Evolutionary conservation across 352 stramenopile species (phyloP), one percentile per base, ranked within the genome.

Genomic region (Globisporangium carolinianum): DNA sequence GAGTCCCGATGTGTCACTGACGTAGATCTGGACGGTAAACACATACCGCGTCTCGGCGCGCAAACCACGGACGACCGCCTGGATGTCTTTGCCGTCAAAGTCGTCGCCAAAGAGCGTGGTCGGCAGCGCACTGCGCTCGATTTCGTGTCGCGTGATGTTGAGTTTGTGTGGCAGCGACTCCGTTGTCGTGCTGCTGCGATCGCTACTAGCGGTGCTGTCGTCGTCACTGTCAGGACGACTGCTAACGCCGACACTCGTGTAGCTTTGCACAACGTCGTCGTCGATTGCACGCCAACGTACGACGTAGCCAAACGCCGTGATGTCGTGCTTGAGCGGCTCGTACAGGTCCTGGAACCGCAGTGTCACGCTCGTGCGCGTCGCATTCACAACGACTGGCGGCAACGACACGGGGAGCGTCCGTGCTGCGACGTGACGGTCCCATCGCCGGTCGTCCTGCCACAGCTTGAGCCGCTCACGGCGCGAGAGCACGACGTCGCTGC

Each of bases 281-380:
- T 65, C 53, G 3, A 87, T 73, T 2, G 51, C 55, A 9, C 14
- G 53, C 79, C 79, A 91, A 36, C 63, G 70, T 14, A 91, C 58
- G 58, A 89, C 67, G 57, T 94, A 94, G 5, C 83, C 81, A 51
- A 75, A 88, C 15, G 53, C 60, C 4, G 77, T 87, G 42, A 88
- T 83, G 60, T 87, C 80, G 49, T 86, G 62, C 48, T 81, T 82
- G 0, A 68, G 72, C 0, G 70, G 66, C 14, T 88, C 70, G 61
- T 87, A 85, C 37, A 91, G 62, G 52, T 94, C 83, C 57, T 94
- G 83, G 76, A 81, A 94, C 11, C 72, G 73, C 42, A 91, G 54
- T 12, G 68, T 84, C 4, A 72, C 74, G 0, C 67, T 71, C 9
- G 62, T 72, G 15, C 83, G 74, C 50, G 76, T 85, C 0, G 71